phyloP scores from a whole-genome alignment of 805 yeast species.

The Tetrapisispora taiwanensis region DNA sequence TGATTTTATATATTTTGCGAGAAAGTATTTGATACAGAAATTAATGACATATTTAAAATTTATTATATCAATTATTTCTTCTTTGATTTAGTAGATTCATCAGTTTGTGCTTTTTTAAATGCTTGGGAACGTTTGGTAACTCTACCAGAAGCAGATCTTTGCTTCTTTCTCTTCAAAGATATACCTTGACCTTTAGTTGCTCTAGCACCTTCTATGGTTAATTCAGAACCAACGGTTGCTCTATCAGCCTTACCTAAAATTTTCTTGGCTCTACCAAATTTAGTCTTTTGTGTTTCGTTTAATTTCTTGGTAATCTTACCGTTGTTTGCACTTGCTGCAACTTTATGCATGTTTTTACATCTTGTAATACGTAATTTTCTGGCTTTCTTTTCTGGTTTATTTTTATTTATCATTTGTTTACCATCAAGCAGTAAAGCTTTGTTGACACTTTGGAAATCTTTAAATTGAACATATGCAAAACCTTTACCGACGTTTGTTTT shows the following conservation, averaged over 20 bases:
- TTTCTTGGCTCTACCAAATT: slow-evolving; percentile 68
- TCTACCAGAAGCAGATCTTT: slow-evolving; percentile 38
- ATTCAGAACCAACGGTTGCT: slow-evolving; percentile 48
- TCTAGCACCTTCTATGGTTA: slow-evolving; percentile 64
- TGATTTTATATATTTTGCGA: no score
- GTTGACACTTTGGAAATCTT: slow-evolving; percentile 59
- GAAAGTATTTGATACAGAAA: neutral
- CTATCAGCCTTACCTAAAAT: slow-evolving; percentile 74
- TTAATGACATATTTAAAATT: neutral
- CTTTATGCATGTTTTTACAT: slow-evolving; percentile 38
- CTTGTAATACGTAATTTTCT: slow-evolving; percentile 72
- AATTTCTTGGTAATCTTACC: slow-evolving; percentile 27
- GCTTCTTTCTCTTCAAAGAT: slow-evolving; percentile 51
- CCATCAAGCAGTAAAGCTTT: slow-evolving; percentile 74
- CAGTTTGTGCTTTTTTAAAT: slow-evolving; percentile 26
- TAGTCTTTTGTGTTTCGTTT: slow-evolving; percentile 61
- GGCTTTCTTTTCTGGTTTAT: slow-evolving; percentile 22
- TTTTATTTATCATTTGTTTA: slow-evolving; percentile 39
- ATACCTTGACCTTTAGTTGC: slow-evolving; percentile 57
- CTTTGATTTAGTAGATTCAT: neutral
- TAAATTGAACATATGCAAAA: slow-evolving; percentile 89
- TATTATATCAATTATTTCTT: neutral
- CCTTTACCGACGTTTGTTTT: slow-evolving; percentile 96
- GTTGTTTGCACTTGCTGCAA: slow-evolving; percentile 8
- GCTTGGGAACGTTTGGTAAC: slow-evolving; percentile 37